Percentiles rank a stretch among this genome's conserved stretches.
Conservation (phyloP, 495 filamentous ascomycete genomes). For the Trichoderma orchidacearum region DNA sequence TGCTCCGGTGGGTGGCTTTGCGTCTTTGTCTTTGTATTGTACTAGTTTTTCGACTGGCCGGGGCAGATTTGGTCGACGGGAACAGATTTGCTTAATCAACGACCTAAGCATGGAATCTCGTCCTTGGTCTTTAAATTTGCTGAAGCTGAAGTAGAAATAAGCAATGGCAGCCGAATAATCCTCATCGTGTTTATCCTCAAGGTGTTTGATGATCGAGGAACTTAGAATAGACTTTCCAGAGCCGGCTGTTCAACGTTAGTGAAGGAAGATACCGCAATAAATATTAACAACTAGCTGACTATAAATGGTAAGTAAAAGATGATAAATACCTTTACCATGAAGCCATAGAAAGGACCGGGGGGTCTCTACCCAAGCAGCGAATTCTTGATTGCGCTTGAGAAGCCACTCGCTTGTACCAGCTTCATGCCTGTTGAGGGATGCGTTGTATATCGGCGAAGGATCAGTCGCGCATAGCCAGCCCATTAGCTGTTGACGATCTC, state of each 20-base stretch:
- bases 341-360: conserved; percentile 8
- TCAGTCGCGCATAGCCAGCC: not conserved
- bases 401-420: not conserved
- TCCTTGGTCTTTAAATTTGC: conserved; percentile 4
- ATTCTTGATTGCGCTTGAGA: not conserved
- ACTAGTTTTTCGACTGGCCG: not conserved
- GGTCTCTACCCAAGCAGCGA: not conserved
- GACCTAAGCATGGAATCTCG: conserved; percentile 6
- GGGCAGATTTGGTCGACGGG: not conserved
- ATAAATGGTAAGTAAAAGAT: too few relatives aligned
- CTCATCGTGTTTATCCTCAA: not conserved
- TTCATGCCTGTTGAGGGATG: not conserved
- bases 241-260: conserved; percentile 8
- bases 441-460: not conserved
- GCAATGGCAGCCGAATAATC: not conserved
- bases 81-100: conserved; percentile 8
- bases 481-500: not conserved
- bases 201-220: conserved; percentile 7
- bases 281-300: too few relatives aligned
- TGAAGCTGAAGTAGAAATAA: conserved; percentile 14
- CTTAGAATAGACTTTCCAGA: not conserved
- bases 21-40: not conserved
- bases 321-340: conserved; percentile 22
- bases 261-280: conserved; percentile 9
- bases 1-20: not conserved